Conservation (phyloP, 1,139 yeast species). For the Arxiozyma telluris region DNA sequence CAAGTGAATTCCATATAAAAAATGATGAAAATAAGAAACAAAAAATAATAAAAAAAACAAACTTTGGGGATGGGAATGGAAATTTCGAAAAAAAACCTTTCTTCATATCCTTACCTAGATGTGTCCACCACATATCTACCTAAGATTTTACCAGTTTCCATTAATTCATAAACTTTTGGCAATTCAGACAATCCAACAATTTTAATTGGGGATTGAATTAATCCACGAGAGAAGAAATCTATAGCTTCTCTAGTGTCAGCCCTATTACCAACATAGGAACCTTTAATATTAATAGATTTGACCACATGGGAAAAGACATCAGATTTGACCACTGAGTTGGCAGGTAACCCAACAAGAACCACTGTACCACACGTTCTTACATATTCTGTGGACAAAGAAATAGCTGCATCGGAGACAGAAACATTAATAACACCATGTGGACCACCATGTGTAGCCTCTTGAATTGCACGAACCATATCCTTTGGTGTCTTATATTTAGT, state of each 20-base stretch:
- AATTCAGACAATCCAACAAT: slow-evolving; percentile 59
- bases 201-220: slow-evolving; percentile 61
- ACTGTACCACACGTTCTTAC: slow-evolving; percentile 64
- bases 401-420: slow-evolving; percentile 61
- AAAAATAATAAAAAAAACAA: too few species aligned
- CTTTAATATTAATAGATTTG: slow-evolving; percentile 54
- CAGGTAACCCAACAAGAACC: slow-evolving; percentile 68
- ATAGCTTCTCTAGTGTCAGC: slow-evolving; percentile 71
- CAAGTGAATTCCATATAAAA: too few species aligned
- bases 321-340: slow-evolving; percentile 56
- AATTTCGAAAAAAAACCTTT: too few species aligned
- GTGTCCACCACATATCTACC: slow-evolving; percentile 77
- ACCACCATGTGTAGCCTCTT: slow-evolving; percentile 57
- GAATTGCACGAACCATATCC: slow-evolving; percentile 48
- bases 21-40: too few species aligned
- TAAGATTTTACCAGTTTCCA: slow-evolving; percentile 62
- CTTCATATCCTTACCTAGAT: slow-evolving; percentile 33
- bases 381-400: slow-evolving; percentile 52
- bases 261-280: slow-evolving; percentile 76
- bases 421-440: slow-evolving; percentile 70
- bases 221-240: slow-evolving; percentile 63
- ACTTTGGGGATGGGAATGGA: too few species aligned
- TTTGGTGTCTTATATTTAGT: slow-evolving; percentile 36
- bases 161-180: slow-evolving; percentile 52
- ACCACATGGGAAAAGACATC: slow-evolving; percentile 59